Evolutionary conservation across 257 asterid genomes (phyloP).

Genomic region (Penstemon eatonii): DNA sequence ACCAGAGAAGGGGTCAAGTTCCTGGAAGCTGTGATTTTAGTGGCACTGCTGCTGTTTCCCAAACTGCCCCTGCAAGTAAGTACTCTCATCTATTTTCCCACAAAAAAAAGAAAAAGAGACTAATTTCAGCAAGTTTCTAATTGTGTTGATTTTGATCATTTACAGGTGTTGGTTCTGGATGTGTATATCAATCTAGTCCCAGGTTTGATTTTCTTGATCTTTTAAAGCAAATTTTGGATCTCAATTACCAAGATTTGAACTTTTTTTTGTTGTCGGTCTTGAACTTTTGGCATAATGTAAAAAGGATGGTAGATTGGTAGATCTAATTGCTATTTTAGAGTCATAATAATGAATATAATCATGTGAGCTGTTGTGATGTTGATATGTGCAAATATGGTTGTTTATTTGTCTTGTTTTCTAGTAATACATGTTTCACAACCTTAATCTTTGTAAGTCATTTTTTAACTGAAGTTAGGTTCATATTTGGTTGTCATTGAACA

Average conservation of each 20-base stretch:
- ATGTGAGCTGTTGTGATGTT: constrained; percentile 53
- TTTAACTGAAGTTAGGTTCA: constrained; percentile 20
- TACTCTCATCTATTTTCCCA: neutral
- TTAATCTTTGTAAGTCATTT: constrained; percentile 1
- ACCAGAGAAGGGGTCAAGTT: constrained; percentile 47
- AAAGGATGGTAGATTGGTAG: constrained; percentile 36
- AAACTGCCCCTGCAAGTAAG: constrained; percentile 47
- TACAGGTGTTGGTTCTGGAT: constrained; percentile 52
- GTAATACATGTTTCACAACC: constrained; percentile 11
- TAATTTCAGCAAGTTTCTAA: neutral
- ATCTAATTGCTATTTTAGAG: constrained; percentile 20
- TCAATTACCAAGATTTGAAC: constrained; percentile 12
- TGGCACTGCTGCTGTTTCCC: constrained; percentile 48
- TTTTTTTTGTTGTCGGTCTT: neutral
- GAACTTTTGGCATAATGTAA: neutral
- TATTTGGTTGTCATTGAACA: neutral
- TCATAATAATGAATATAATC: constrained; percentile 9
- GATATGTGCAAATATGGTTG: constrained; percentile 22
- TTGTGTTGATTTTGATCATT: constrained; percentile 4
- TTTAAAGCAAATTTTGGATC: neutral
- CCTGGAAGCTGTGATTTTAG: constrained; percentile 62
- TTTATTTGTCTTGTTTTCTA: constrained; percentile 30
- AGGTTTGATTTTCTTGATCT: constrained; percentile 44
- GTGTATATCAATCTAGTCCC: constrained; percentile 61
- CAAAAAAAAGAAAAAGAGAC: neutral